These are phyloP conservation scores for Mrakia hoshinonis DNA, from an alignment of 768 basidiomycete genomes.

Conservation along the genomic window DNA sequence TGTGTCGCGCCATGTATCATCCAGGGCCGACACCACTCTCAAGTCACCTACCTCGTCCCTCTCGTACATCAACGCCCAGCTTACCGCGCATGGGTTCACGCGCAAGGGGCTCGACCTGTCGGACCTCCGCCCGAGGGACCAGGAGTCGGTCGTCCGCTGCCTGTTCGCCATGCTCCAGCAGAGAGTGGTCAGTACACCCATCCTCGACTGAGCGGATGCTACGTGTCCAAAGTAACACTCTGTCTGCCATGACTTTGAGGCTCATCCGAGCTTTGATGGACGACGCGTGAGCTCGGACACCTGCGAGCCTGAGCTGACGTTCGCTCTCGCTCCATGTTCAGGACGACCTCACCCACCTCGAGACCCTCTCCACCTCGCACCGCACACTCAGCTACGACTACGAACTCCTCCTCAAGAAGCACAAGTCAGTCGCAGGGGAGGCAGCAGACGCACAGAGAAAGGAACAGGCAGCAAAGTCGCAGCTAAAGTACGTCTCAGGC, in stretches of 20 bases:
- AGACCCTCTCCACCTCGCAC: conserved; percentile 63
- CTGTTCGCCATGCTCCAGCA: conserved; percentile 67
- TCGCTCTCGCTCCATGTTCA: conserved; percentile 31
- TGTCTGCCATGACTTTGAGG: neutral
- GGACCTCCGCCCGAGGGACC: conserved; percentile 51
- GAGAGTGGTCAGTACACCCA: conserved; percentile 54
- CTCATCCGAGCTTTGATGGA: neutral
- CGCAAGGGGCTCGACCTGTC: conserved; percentile 50
- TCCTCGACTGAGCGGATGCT: no score
- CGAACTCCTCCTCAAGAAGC: conserved; percentile 61
- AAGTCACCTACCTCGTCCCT: conserved; percentile 30
- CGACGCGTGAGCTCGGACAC: neutral
- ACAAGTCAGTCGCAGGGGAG: conserved; percentile 52
- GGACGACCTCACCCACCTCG: conserved; percentile 71
- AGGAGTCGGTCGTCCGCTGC: conserved; percentile 60
- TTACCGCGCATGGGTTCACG: conserved; percentile 71
- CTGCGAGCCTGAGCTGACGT: neutral
- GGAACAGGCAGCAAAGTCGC: conserved; percentile 61
- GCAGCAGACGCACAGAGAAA: conserved; percentile 71
- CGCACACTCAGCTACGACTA: conserved; percentile 72
- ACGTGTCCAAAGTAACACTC: no score
- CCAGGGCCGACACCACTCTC: neutral
- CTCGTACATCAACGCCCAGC: conserved; percentile 65
- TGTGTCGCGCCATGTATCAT: neutral
- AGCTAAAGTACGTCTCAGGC: conserved; percentile 52